These are phyloP conservation scores for Globisporangium middletonii DNA, from an alignment of 352 stramenopile genomes.

Conservation along the genomic window DNA sequence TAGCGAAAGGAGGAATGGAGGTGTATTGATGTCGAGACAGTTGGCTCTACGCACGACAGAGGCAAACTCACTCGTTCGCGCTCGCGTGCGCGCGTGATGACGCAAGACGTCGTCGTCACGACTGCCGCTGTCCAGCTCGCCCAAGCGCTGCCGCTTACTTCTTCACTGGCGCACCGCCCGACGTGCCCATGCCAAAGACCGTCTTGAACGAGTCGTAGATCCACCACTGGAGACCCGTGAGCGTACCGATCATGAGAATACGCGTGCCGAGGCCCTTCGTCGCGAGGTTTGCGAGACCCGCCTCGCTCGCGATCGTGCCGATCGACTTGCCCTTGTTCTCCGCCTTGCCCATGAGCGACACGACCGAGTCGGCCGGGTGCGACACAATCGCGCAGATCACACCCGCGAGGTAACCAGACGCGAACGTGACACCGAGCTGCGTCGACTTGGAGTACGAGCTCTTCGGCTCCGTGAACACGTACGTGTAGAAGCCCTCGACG, in stretches of 20 bases:
- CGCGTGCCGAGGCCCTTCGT: conserved; percentile 89
- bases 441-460: conserved; percentile 89
- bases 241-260: conserved; percentile 96
- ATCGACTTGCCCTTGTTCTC: conserved; percentile 90
- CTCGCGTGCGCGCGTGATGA: no score
- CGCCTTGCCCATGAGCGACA: conserved; percentile 95
- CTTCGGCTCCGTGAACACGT: conserved; percentile 90
- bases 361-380: conserved; percentile 98
- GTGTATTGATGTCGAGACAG: no score
- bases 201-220: conserved; percentile 97
- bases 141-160: conserved; percentile 23
- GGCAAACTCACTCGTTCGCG: no score
- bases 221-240: conserved; percentile 96
- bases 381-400: conserved; percentile 99
- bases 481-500: conserved; percentile 83
- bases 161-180: conserved; percentile 75
- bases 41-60: no score
- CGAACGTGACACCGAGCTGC: conserved; percentile 96
- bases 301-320: conserved; percentile 83
- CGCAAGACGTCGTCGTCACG: no score
- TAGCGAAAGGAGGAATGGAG: no score
- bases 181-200: conserved; percentile 89
- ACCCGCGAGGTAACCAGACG: conserved; percentile 98
- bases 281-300: conserved; percentile 67
- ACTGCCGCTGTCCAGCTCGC: not conserved